Base-by-base conservation (phyloP, 352 stramenopile species). In the Paralagenidium karlingii region DNA sequence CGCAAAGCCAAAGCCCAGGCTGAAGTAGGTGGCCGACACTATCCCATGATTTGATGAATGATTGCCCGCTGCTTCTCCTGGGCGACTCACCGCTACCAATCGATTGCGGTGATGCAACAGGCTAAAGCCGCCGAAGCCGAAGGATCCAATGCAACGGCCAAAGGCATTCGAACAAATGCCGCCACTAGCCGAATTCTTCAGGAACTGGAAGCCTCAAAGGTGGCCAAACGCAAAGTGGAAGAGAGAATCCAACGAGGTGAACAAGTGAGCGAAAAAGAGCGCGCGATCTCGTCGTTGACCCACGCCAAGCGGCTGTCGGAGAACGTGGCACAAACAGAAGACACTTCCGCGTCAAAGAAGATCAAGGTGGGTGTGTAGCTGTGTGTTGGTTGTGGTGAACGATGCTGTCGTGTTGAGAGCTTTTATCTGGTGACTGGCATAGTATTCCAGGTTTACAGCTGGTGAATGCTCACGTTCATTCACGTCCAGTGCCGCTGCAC, bases 381-480 rank as follows among this genome's bases (percentile, higher is more conserved):
- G n/a, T n/a, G n/a, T n/a, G n/a, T n/a, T n/a, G n/a, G n/a, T n/a
- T n/a, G n/a, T n/a, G n/a, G n/a, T n/a, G n/a, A n/a, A n/a, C n/a
- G n/a, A n/a, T n/a, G n/a, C n/a, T n/a, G n/a, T n/a, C n/a, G n/a
- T n/a, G n/a, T n/a, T n/a, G n/a, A n/a, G n/a, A n/a, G n/a, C n/a
- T n/a, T n/a, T n/a, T n/a, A n/a, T n/a, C n/a, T n/a, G n/a, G n/a
- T n/a, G n/a, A n/a, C 67, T 61, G 41, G 39, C 82, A 36, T 58
- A 80, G 45, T 87, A 71, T 28, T 88, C 78, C 47, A 47, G 74
- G 60, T 79, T 93, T 76, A 98, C 93, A 15, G 86, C 74, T 8
- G 87, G 85, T 5, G 69, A 87, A 25, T 82, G 68, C 28, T 89
- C 93, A 9, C 85, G 76, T 29, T 97, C 92, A 9, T 96, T 99